Evolutionary conservation across 768 basidiomycete genomes (phyloP).

Genomic region (Amanita muscaria): DNA sequence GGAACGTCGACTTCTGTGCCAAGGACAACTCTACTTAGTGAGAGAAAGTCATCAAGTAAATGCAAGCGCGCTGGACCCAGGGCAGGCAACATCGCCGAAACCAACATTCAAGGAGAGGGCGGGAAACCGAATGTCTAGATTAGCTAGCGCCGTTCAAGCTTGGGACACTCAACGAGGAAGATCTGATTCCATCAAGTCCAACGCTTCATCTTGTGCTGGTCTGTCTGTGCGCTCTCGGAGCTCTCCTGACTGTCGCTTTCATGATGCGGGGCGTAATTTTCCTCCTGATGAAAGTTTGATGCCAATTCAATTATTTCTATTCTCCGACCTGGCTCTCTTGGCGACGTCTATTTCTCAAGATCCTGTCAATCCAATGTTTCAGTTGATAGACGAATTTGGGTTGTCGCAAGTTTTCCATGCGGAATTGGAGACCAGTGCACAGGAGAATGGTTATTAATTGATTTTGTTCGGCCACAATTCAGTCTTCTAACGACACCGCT

Average conservation of each 20-base stretch:
- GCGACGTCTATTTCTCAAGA: slow-evolving; percentile 26
- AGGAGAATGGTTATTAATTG: slow-evolving; percentile 3
- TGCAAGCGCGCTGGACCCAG: slow-evolving; percentile 14
- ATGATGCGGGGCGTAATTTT: too few relatives aligned
- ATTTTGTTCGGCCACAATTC: neutral
- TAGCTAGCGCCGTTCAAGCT: slow-evolving; percentile 34
- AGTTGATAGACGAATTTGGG: slow-evolving; percentile 28
- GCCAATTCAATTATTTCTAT: slow-evolving; percentile 32
- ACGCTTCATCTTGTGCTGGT: slow-evolving; percentile 16
- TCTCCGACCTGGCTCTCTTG: slow-evolving; percentile 64
- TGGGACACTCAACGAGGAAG: slow-evolving; percentile 34
- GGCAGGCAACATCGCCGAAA: neutral
- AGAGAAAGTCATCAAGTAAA: slow-evolving; percentile 16
- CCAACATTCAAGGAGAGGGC: neutral
- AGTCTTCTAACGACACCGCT: neutral
- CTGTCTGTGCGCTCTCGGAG: slow-evolving; percentile 4
- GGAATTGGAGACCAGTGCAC: neutral
- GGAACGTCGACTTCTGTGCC: slow-evolving; percentile 66
- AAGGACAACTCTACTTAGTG: slow-evolving; percentile 44
- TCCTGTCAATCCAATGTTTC: slow-evolving; percentile 16
- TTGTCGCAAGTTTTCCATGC: slow-evolving; percentile 36
- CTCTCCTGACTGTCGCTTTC: neutral
- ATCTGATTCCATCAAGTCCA: slow-evolving; percentile 30
- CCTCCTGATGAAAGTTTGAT: neutral
- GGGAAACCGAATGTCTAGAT: slow-evolving; percentile 19